Evolutionary conservation across 441 rosid genomes (phyloP).

Genomic region (Gossypium schwendimanii): DNA sequence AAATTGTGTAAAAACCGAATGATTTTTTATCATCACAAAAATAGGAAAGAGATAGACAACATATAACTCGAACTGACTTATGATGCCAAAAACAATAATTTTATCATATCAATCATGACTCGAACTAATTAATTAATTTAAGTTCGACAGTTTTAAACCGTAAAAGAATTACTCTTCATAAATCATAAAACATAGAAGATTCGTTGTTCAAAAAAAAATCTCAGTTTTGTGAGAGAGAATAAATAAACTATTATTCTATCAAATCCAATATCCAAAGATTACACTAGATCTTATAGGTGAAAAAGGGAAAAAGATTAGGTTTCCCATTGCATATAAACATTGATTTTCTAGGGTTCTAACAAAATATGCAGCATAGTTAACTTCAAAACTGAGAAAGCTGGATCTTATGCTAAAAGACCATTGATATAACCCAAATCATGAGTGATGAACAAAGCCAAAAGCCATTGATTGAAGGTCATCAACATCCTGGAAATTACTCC

Average conservation of each 20-base stretch:
- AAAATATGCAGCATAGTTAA: constrained; percentile 29
- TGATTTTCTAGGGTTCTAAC: constrained; percentile 37
- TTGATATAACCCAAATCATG: constrained; percentile 8
- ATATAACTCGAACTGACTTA: too few relatives aligned
- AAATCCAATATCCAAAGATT: constrained; percentile 19
- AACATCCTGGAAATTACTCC: constrained; percentile 33
- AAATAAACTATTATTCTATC: constrained; percentile 13
- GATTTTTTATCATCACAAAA: too few relatives aligned
- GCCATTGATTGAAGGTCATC: constrained; percentile 53
- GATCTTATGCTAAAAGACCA: neutral
- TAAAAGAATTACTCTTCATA: too few relatives aligned
- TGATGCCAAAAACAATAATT: too few relatives aligned
- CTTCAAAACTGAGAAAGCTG: constrained; percentile 27
- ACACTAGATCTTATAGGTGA: constrained; percentile 24
- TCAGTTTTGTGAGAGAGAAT: neutral
- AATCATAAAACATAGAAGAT: too few relatives aligned
- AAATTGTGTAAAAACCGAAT: too few relatives aligned
- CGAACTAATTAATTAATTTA: too few relatives aligned
- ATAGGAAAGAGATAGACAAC: too few relatives aligned
- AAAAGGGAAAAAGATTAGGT: constrained; percentile 16
- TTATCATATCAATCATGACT: too few relatives aligned
- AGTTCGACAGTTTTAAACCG: too few relatives aligned
- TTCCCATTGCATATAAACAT: constrained; percentile 20
- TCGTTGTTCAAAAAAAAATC: too few relatives aligned
- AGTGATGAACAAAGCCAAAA: constrained; percentile 41